Conservation (phyloP, 1,139 yeast species). For the Zygosaccharomyces pseudobailii region DNA sequence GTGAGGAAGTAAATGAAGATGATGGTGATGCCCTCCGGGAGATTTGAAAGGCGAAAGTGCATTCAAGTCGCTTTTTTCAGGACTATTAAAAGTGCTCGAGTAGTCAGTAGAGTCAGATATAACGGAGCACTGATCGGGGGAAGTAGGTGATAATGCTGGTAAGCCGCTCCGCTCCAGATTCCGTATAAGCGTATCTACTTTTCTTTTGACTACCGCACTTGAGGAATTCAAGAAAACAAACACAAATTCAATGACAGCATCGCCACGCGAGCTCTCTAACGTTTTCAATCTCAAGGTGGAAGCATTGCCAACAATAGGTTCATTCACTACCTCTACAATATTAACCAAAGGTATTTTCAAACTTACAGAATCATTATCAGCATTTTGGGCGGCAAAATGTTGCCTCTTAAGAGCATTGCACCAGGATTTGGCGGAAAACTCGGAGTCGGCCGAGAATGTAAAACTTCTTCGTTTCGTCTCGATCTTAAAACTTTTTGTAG, state of each 20-base stretch:
- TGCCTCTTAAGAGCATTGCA: constrained; percentile 67
- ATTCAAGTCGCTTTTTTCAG: neutral
- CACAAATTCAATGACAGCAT: constrained; percentile 60
- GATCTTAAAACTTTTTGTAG: constrained; percentile 42
- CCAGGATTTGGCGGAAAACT: constrained; percentile 76
- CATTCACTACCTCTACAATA: constrained; percentile 57
- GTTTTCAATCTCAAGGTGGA: constrained; percentile 45
- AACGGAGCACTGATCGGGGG: neutral
- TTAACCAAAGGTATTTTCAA: constrained; percentile 71
- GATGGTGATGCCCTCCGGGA: neutral
- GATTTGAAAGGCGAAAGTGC: neutral
- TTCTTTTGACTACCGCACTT: constrained; percentile 31
- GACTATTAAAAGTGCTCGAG: neutral
- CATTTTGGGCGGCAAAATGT: constrained; percentile 65
- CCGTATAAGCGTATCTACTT: constrained; percentile 15
- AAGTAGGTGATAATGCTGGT: neutral
- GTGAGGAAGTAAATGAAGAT: neutral
- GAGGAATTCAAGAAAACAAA: constrained; percentile 56
- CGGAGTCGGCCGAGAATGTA: constrained; percentile 67
- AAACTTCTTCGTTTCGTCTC: constrained; percentile 56
- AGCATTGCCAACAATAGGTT: constrained; percentile 46
- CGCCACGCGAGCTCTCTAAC: constrained; percentile 46
- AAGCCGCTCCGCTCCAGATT: constrained; percentile 13
- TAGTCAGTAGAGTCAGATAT: neutral
- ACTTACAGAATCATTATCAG: constrained; percentile 62